Base-by-base conservation (phyloP, 768 basidiomycete genomes). In the Boletellus ananas region DNA sequence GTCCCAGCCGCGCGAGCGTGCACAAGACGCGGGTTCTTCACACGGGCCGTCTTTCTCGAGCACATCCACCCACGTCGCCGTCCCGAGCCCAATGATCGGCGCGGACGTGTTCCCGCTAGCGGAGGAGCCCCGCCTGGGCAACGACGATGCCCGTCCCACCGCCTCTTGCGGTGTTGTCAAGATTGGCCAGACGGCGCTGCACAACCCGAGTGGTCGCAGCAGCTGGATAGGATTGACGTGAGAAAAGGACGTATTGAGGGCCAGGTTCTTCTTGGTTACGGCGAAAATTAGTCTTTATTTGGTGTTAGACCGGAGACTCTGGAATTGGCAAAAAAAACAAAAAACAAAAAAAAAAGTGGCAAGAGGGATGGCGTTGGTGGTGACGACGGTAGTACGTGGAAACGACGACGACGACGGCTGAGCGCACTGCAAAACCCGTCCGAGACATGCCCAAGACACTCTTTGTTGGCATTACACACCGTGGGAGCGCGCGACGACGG, bases 161-260 rank as follows among this genome's bases (percentile, higher is more conserved):
- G 45, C 52, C 14, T 60, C 62, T 6, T 62, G 75, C 64, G 68
- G 75, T 5, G 57, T 81, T 27, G 79, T 98, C 43, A 97, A 98
- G 70, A 94, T 99, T 64, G 92, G 94, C 5, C 94, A 97, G 70
- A 94, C 93, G 29, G 81, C 81, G 56, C 68, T 99, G 64, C 95
- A 96, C 62, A 99, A 98, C 69, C 83, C 94, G 0, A 80, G 82
- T 2, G 95, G 95, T 3, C 76, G 88, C 41, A 89, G 90, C 60
- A 94, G 90, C 61, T 98, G 90, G 90, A 94, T 96, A 50, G 95
- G 95, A 17, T 70, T 86, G 68, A 67, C 51, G 18, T 60, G 47
- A 58, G 29, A n/a, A 12, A 16, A 14, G 27, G 27, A 10, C 6
- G 8, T 29, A 29, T 29, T 29, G 27, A 29, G 29, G 29, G 29